Base-by-base conservation (phyloP, 306 rosid genomes). In the Gleditsia sinensis region DNA sequence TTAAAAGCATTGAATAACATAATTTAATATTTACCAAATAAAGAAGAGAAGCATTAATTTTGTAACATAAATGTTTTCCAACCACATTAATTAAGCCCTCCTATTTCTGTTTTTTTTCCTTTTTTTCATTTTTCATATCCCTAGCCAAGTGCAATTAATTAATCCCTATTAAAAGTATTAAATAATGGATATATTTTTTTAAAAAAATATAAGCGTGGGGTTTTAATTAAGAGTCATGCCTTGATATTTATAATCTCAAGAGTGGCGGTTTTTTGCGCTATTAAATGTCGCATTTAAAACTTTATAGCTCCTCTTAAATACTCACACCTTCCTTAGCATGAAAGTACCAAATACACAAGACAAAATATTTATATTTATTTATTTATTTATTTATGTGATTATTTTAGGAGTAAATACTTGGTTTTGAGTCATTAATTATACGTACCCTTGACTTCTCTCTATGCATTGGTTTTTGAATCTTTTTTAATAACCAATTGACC, bases 11-110 rank as follows among this genome's bases (percentile, higher is more conserved):
- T 74, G 5, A 74, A 74, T 74, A 32, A 14, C 13, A 14, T 20
- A 23, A 61, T 61, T 74, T 46, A 74, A 61, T 61, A 71, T 74
- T 74, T 46, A 74, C 78, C 78, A 68, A 60, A 73, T 34, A 32
- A 61, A 73, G 60, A 60, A 34, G 78, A 36, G 36, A 63, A 34
- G 48, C 71, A 61, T 74, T 72, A 17, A 61, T 37, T 61, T 61
- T 49, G 25, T 34, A 48, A 61, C 78, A 74, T 74, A 61, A 74
- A 48, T 74, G 71, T 36, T 61, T 7, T 28, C 78, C 71, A 30
- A 74, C 78, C 71, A 46, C 16, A 57, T 57, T 57, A 71, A 55
- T 60, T 60, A 60, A 60, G 3, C 17, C 43, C 25, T 33, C 40
- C 63, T 28, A 28, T 28, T 28, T 16, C 37, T 6, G 19, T 33